Evolutionary conservation across 192 early-diverging fungal species (phyloP).

Genomic region (Backusella circina): DNA sequence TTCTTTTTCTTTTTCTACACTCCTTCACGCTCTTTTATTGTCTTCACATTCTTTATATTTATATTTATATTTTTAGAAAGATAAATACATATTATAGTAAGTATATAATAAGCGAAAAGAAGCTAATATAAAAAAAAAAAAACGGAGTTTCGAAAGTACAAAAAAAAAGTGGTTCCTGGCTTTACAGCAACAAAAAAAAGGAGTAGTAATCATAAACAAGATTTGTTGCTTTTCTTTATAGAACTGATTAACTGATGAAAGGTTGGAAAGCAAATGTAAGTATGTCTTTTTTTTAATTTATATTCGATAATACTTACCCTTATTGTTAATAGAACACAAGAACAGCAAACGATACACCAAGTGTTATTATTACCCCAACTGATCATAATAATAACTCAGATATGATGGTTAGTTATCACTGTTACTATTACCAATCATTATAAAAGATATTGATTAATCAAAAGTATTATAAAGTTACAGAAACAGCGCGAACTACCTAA

Average conservation of each 20-base stretch:
- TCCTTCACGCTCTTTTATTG: neutral
- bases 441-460: conserved; percentile 4
- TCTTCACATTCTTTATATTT: neutral
- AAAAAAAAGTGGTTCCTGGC: neutral
- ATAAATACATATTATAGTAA: neutral
- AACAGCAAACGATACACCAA: neutral
- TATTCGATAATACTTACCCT: neutral
- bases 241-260: neutral
- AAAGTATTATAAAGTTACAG: neutral
- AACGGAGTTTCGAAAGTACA: neutral
- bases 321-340: neutral
- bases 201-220: neutral
- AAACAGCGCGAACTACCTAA: conserved; percentile 20
- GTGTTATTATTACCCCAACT: neutral
- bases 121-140: neutral
- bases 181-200: neutral
- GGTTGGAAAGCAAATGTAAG: neutral
- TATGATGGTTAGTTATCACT: neutral
- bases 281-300: neutral
- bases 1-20: neutral
- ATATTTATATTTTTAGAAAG: neutral
- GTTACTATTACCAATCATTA: neutral
- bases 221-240: neutral
- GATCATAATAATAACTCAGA: neutral
- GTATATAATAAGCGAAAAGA: neutral